Evolutionary conservation across 768 basidiomycete genomes (phyloP), one percentile per base, ranked within the genome.

Genomic region (Mycena galopus): DNA sequence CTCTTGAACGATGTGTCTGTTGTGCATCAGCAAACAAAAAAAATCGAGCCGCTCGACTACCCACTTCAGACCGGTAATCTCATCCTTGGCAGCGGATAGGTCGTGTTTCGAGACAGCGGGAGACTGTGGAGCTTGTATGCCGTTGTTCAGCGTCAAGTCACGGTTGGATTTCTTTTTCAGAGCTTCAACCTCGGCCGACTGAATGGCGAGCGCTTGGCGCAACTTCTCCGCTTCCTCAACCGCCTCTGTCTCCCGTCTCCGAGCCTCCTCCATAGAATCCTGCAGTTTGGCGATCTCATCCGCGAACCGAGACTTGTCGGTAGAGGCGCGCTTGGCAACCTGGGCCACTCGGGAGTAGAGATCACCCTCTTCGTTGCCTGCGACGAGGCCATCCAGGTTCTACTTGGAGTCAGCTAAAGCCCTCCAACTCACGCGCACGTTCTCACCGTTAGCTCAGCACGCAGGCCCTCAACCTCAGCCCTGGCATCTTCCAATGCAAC

Each of bases 401-500:
- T 95, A 74, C 30, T 72, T 75, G 33, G 27, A 29, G 33, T 62
- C 59, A 62, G 35, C 23, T 53, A 68, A 55, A 57, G 57, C 35
- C 17, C 33, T n/a, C 60, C 53, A 21, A 50, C n/a, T 64, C 23
- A 55, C 30, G n/a, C 37, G 32, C 12, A 33, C 29, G 44, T 32
- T 67, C 94, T 85, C 81, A 96, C 95, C 39, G 89, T 86, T 53
- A 94, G 84, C 71, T 98, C 97, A 37, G 88, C 82, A 65, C 97
- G 84, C 53, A 91, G 76, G 83, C 84, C 71, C 83, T 99, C 97
- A 16, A 98, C 93, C 81, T 99, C 97, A 17, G 94, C 94, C 66
- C 94, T 85, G 7, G 96, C 94, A 76, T 93, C 93, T 81, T 99
- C 97, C 12, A 99, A 87, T 0, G 97, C 95, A 55, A 90, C 86